Percentiles rank a stretch among this genome's conserved stretches.
Conservation (phyloP, 345 rosid genomes). For the Hibiscus tridactylites region DNA sequence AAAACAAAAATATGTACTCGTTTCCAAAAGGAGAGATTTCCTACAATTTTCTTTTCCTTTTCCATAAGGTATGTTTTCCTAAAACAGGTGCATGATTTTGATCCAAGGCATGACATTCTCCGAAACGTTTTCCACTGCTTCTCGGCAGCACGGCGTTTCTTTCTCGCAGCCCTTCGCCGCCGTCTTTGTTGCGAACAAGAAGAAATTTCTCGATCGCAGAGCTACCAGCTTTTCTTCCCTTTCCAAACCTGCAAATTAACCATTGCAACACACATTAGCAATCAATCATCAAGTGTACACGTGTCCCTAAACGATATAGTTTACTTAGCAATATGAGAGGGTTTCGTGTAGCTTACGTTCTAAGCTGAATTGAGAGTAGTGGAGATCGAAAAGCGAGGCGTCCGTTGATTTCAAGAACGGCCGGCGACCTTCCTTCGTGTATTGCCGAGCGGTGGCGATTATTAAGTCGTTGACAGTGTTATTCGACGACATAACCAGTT, state of each 20-base stretch:
- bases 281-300: background rate
- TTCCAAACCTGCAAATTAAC: conserved; percentile 36
- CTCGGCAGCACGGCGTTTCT: conserved; percentile 40
- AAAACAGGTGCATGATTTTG: conserved; percentile 45
- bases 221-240: conserved; percentile 51
- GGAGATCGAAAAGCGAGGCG: conserved; percentile 56
- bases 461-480: conserved; percentile 56
- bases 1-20: no score
- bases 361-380: conserved; percentile 89
- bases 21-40: no score
- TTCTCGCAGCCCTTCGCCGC: conserved; percentile 14
- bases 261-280: background rate
- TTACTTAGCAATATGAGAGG: background rate
- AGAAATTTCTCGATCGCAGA: conserved; percentile 83
- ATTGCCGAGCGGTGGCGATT: conserved; percentile 41
- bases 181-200: conserved; percentile 38
- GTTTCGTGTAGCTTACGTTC: conserved; percentile 45
- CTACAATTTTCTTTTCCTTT: no score
- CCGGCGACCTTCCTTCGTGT: conserved; percentile 70
- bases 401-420: conserved; percentile 46
- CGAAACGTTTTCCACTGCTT: conserved; percentile 40
- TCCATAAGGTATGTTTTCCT: background rate
- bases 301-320: background rate
- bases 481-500: conserved; percentile 61
- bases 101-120: conserved; percentile 54